Evolutionary conservation across 805 yeast species (phyloP), one percentile per base, ranked within the genome.

Genomic region (Candida sphagnicola): DNA sequence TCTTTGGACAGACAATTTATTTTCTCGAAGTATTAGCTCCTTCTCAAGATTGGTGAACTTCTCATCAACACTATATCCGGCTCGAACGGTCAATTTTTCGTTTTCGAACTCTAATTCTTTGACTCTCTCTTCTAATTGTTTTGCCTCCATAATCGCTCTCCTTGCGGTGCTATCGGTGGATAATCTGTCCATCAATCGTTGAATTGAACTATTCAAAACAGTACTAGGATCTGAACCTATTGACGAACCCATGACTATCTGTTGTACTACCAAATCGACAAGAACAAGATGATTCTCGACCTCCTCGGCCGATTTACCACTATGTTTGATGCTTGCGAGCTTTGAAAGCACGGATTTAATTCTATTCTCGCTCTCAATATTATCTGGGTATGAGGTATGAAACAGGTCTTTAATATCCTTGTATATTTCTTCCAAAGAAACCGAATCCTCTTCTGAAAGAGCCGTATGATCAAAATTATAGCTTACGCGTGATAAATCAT

Each of bases 141-240:
- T 49, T 0, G 61, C 45, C 36, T 64, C 68, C 37, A 61, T 44
- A 5, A 63, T 53, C 2, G 69, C 67, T 38, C 61, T 47, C 39
- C 58, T 47, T 4, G 67, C 65, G 3, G 59, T 61, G 23, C 63
- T 65, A 36, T 63, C 69, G 3, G 67, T 53, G 5, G 53, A 49
- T 40, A 62, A 40, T 25, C 63, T 49, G 38, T 65, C 67, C 54
- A 64, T 55, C 15, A 63, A 45, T 25, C 62, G 49, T 33, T 63
- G 69, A 13, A 68, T 56, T 1, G 67, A 48, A 35, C 55, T 52
- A 36, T 53, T 54, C 19, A 63, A 45, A 2, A 56, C 61, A n/a
- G 62, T 43, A 14, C 49, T 52, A 2, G 65, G 42, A 25, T 57
- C 60, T 4, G 54, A 41, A 2, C 53, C 58, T 21, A 49, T 38